Percentiles rank a stretch among this genome's conserved stretches.
These are phyloP conservation scores for Cercospora citrullina DNA, from an alignment of 2,329 filamentous ascomycete genomes.

Conservation along the genomic window DNA sequence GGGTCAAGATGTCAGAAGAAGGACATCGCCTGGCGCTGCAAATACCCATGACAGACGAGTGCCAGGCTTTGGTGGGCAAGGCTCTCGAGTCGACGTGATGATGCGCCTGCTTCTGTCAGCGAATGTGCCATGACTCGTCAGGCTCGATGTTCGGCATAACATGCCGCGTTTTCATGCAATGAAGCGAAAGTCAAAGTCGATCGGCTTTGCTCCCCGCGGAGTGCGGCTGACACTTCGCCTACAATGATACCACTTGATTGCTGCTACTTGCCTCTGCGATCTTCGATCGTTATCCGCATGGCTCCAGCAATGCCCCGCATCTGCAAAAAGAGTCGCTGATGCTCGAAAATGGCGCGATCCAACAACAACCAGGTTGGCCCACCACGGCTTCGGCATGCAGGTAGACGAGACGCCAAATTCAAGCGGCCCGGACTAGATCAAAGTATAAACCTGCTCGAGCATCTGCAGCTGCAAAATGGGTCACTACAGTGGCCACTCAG, in stretches of 20 bases:
- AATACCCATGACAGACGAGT: slow-evolving; percentile 65
- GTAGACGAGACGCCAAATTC: slow-evolving; percentile 8
- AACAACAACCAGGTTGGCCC: slow-evolving; percentile 7
- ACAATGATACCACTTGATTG: not conserved
- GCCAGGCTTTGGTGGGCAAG: slow-evolving; percentile 61
- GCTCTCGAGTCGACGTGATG: slow-evolving; percentile 50
- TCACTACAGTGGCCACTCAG: slow-evolving; percentile 8
- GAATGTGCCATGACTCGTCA: slow-evolving; percentile 5
- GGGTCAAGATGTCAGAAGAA: slow-evolving; percentile 69
- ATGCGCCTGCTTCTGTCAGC: not conserved
- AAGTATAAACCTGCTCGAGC: not conserved
- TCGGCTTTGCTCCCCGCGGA: not conserved
- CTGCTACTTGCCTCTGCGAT: not conserved
- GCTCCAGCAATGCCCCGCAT: not conserved
- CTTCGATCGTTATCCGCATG: not conserved
- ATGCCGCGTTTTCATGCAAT: slow-evolving; percentile 18
- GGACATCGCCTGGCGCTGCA: slow-evolving; percentile 65
- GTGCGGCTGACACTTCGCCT: not conserved
- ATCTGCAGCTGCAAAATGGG: slow-evolving; percentile 9
- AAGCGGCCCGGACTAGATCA: slow-evolving; percentile 2
- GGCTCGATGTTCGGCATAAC: slow-evolving; percentile 6
- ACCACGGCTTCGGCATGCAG: slow-evolving; percentile 13
- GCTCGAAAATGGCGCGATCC: not conserved
- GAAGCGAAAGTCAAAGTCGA: slow-evolving; percentile 15
- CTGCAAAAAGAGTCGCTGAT: not conserved